These are phyloP conservation scores for Bjerkandera adusta DNA, from an alignment of 1,284 basidiomycete species.

Conservation along the genomic window DNA sequence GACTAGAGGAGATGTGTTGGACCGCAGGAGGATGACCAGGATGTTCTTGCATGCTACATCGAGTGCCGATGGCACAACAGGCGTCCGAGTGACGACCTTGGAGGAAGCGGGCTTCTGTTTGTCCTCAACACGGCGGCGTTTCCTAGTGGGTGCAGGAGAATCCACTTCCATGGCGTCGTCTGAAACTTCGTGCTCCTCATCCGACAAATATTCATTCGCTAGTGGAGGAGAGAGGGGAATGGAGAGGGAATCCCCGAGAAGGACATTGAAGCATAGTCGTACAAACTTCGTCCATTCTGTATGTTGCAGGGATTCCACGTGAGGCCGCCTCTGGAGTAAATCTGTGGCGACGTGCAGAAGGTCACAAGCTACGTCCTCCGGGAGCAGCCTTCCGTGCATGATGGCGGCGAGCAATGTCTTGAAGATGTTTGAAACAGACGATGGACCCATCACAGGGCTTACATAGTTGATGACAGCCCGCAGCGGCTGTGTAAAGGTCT, in stretches of 20 bases:
- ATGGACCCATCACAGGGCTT: no score
- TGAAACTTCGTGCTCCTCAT: slow-evolving; percentile 21
- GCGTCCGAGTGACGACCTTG: not conserved
- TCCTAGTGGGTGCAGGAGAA: slow-evolving; percentile 26
- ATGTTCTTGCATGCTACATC: slow-evolving; percentile 33
- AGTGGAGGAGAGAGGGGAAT: slow-evolving; percentile 5
- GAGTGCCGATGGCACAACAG: not conserved
- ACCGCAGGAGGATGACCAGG: slow-evolving; percentile 63
- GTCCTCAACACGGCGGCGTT: slow-evolving; percentile 30
- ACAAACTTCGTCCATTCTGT: slow-evolving; percentile 69
- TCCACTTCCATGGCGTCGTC: slow-evolving; percentile 31
- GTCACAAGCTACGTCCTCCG: slow-evolving; percentile 69
- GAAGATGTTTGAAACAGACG: slow-evolving; percentile 66
- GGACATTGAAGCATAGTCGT: slow-evolving; percentile 72
- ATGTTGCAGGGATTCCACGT: slow-evolving; percentile 74
- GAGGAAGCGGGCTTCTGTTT: slow-evolving; percentile 2
- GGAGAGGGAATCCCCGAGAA: slow-evolving; percentile 63
- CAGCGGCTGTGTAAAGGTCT: no score
- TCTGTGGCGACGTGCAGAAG: slow-evolving; percentile 78
- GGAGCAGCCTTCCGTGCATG: slow-evolving; percentile 53
- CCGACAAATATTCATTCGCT: slow-evolving; percentile 3
- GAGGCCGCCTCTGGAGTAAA: slow-evolving; percentile 65
- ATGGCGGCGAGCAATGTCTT: slow-evolving; percentile 63
- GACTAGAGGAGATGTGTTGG: slow-evolving; percentile 55
- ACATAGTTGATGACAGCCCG: no score